Evolutionary conservation across 2,329 filamentous ascomycete species (phyloP).

Genomic region (Aspergillus sclerotialis): DNA sequence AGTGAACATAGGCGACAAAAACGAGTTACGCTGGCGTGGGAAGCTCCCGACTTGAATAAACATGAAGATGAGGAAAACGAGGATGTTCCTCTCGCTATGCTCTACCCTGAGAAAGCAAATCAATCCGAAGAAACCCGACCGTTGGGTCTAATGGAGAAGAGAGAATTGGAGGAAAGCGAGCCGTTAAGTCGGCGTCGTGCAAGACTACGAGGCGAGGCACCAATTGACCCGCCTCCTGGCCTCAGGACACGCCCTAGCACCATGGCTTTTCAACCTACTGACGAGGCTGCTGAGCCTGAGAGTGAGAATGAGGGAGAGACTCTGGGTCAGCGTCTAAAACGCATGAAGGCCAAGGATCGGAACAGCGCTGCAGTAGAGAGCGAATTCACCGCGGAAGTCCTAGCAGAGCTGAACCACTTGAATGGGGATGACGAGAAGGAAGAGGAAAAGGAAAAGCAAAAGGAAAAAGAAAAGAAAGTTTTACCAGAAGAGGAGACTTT

Average conservation of each 20-base stretch:
- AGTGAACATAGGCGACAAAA: slow-evolving; percentile 62
- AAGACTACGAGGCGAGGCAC: slow-evolving; percentile 59
- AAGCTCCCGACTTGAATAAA: slow-evolving; percentile 45
- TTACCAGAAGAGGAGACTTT: slow-evolving; percentile 39
- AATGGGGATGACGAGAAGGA: slow-evolving; percentile 16
- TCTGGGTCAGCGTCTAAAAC: slow-evolving; percentile 36
- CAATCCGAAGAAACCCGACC: slow-evolving; percentile 30
- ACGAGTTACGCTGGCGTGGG: slow-evolving; percentile 85
- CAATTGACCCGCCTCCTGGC: slow-evolving; percentile 24
- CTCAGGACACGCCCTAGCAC: slow-evolving; percentile 26
- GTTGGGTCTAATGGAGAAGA: slow-evolving; percentile 52
- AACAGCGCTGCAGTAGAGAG: slow-evolving; percentile 24
- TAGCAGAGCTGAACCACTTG: slow-evolving; percentile 33
- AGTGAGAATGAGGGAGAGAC: slow-evolving; percentile 38
- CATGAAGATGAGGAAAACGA: slow-evolving; percentile 59
- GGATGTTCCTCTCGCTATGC: slow-evolving; percentile 78
- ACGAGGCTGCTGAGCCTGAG: slow-evolving; percentile 18
- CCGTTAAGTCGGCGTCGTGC: slow-evolving; percentile 72
- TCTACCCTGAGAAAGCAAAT: slow-evolving; percentile 51
- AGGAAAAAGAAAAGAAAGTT: slow-evolving; percentile 12
- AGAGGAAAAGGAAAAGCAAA: too few species aligned
- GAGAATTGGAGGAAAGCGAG: slow-evolving; percentile 87
- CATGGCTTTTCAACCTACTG: slow-evolving; percentile 24
- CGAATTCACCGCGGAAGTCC: slow-evolving; percentile 39
- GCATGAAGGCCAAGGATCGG: slow-evolving; percentile 31